These are phyloP conservation scores for Calonectria honghensis DNA, from an alignment of 2,329 filamentous ascomycete genomes.

Conservation along the genomic window DNA sequence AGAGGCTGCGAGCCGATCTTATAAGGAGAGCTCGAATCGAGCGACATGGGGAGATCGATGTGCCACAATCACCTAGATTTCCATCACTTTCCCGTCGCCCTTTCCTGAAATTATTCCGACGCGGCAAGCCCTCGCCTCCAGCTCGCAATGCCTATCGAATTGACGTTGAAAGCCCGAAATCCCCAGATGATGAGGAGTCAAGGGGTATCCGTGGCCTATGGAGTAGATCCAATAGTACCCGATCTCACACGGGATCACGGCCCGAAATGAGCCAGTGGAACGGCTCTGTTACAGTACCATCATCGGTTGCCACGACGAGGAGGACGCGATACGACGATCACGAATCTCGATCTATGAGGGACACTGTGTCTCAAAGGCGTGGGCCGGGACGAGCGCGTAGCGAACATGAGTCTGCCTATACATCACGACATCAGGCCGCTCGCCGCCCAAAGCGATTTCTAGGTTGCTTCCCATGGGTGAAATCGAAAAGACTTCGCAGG, in stretches of 20 bases:
- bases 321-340: background rate
- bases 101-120: conserved; percentile 47
- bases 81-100: conserved; percentile 33
- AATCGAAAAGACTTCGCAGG: conserved; percentile 71
- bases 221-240: conserved; percentile 48
- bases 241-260: conserved; percentile 39
- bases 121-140: conserved; percentile 45
- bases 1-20: conserved; percentile 58
- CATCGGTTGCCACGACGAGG: conserved; percentile 13
- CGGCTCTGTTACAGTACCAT: conserved; percentile 10
- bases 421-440: conserved; percentile 33
- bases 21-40: conserved; percentile 57
- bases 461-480: conserved; percentile 74
- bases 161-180: conserved; percentile 67
- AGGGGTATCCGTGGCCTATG: background rate
- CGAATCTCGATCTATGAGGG: conserved; percentile 26
- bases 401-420: background rate
- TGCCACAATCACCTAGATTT: conserved; percentile 32
- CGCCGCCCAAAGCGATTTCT: conserved; percentile 67
- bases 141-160: conserved; percentile 45
- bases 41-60: conserved; percentile 45
- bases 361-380: background rate
- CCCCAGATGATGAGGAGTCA: conserved; percentile 55
- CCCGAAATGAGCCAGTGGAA: conserved; percentile 22
- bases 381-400: background rate